Evolutionary conservation across 2,329 filamentous ascomycete species (phyloP).

Genomic region (Fonsecaea pugnacius): DNA sequence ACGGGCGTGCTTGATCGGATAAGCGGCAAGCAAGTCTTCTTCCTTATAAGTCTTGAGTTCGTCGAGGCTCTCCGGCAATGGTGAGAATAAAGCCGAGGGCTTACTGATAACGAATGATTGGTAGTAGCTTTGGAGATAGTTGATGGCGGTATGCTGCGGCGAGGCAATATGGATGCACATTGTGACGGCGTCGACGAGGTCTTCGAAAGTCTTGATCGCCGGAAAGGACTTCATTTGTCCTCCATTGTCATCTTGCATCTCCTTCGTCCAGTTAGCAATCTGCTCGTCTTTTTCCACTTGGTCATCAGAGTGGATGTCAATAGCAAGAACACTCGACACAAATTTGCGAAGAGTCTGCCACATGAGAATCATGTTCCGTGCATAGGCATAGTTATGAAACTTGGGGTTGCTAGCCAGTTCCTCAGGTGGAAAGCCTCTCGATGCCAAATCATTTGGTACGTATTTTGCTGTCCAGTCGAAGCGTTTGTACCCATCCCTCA

Average conservation of each 20-base stretch:
- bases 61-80: slow-evolving; percentile 15
- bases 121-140: slow-evolving; percentile 60
- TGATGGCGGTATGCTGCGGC: slow-evolving; percentile 57
- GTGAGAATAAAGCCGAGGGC: slow-evolving; percentile 23
- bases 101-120: slow-evolving; percentile 54
- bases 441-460: slow-evolving; percentile 52
- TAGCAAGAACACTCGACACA: slow-evolving; percentile 47
- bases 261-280: slow-evolving; percentile 49
- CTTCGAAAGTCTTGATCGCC: slow-evolving; percentile 47
- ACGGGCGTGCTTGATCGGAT: slow-evolving; percentile 50
- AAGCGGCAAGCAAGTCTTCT: slow-evolving; percentile 45
- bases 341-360: slow-evolving; percentile 53
- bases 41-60: slow-evolving; percentile 41
- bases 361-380: slow-evolving; percentile 51
- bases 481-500: slow-evolving; percentile 49
- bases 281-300: slow-evolving; percentile 41
- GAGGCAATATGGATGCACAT: slow-evolving; percentile 60
- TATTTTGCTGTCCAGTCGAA: slow-evolving; percentile 54
- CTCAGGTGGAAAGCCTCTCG: slow-evolving; percentile 49
- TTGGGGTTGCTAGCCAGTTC: slow-evolving; percentile 37
- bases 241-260: slow-evolving; percentile 43
- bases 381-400: slow-evolving; percentile 58
- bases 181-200: slow-evolving; percentile 53
- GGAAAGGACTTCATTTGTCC: slow-evolving; percentile 52
- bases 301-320: slow-evolving; percentile 42